A percentile compares a stretch with the other conserved stretches of the same genome.
Conservation (phyloP, 2,329 filamentous ascomycete species). For the Arachnopeziza araneosa region DNA sequence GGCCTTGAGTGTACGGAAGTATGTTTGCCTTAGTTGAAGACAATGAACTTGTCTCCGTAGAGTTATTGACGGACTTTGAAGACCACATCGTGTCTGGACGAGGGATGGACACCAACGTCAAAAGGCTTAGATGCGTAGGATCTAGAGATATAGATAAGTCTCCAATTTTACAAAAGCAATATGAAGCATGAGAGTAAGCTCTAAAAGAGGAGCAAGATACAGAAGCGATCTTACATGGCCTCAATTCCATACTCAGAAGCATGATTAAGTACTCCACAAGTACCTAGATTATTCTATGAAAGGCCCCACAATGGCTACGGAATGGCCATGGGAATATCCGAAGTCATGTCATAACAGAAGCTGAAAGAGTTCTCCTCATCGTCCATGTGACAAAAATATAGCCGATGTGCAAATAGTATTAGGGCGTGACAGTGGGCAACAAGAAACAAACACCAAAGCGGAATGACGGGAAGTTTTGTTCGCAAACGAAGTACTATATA, state of each 20-base stretch:
- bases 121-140: background rate
- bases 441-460: background rate
- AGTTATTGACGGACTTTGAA: background rate
- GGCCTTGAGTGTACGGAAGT: conserved; percentile 11
- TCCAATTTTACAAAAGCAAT: too few relatives aligned
- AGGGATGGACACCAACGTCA: background rate
- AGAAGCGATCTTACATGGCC: background rate
- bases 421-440: background rate
- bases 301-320: background rate
- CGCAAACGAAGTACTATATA: background rate
- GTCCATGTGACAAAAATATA: background rate
- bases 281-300: background rate
- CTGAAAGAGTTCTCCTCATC: background rate
- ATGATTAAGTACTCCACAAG: background rate
- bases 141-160: background rate
- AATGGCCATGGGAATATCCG: background rate
- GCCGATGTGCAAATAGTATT: background rate
- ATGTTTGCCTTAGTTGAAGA: conserved; percentile 3
- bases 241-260: background rate
- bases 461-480: background rate
- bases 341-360: background rate
- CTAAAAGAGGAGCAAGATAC: background rate
- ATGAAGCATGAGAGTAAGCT: background rate
- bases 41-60: background rate
- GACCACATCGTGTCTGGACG: background rate